These are phyloP conservation scores for Vaccinium macrocarpon DNA, from an alignment of 148 eudicot species.

Conservation along the genomic window DNA sequence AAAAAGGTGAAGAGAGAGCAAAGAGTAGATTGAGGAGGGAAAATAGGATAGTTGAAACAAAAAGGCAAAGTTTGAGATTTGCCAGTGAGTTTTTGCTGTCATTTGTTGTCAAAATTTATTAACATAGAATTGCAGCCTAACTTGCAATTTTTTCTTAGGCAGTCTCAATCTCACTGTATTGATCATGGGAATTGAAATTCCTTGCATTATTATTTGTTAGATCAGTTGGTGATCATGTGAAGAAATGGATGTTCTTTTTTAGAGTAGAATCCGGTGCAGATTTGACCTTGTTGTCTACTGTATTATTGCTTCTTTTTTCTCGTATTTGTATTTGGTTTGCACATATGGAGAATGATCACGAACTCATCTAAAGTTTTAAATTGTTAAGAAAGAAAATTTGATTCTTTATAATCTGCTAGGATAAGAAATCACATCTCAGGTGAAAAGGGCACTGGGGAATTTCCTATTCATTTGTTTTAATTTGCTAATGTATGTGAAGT, in stretches of 20 bases:
- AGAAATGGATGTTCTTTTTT: neutral
- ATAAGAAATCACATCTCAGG: neutral
- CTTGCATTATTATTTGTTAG: neutral
- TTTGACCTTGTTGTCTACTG: neutral
- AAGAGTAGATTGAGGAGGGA: neutral
- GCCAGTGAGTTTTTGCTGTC: neutral
- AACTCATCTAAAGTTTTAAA: neutral
- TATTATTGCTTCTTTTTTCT: neutral
- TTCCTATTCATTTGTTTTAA: neutral
- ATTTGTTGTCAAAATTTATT: slow-evolving; percentile 27
- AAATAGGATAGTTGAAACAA: slow-evolving; percentile 7
- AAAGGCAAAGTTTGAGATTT: slow-evolving; percentile 22
- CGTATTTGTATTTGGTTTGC: neutral
- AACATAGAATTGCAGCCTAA: slow-evolving; percentile 27
- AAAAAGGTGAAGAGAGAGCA: neutral
- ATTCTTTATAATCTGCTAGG: neutral
- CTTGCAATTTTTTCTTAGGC: neutral
- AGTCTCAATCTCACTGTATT: neutral
- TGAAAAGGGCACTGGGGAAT: neutral
- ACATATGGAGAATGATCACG: neutral
- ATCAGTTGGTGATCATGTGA: neutral
- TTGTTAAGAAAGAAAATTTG: neutral
- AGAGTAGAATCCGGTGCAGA: neutral
- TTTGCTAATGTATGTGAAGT: neutral
- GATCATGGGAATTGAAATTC: neutral